Conservation (phyloP, 2,329 filamentous ascomycete genomes). For the Macrophomina pseudophaseolina region DNA sequence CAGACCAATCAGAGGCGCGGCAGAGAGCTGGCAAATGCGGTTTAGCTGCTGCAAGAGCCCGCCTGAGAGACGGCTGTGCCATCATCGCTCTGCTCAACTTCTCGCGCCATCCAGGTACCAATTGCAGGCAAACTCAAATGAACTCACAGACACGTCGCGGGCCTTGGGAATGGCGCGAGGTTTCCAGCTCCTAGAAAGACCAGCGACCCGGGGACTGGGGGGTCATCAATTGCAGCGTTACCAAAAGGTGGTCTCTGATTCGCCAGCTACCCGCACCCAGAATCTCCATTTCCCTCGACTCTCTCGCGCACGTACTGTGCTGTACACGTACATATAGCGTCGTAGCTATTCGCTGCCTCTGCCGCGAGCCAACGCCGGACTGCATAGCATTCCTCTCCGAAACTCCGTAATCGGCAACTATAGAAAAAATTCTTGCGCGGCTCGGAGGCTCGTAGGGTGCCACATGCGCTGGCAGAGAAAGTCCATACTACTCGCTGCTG, state of each 20-base stretch:
- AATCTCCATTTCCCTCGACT: not conserved
- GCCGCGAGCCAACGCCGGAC: not conserved
- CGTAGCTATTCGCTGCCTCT: not conserved
- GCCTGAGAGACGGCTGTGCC: conserved; percentile 7
- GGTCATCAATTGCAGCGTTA: conserved; percentile 18
- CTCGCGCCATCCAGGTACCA: conserved; percentile 8
- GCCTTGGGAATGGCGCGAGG: not conserved
- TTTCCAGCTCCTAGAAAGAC: not conserved
- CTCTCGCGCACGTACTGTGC: not conserved
- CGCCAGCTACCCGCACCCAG: not conserved
- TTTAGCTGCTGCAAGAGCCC: conserved; percentile 12
- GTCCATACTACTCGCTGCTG: not conserved
- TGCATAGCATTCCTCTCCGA: not conserved
- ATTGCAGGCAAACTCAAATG: not conserved
- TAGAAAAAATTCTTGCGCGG: not conserved
- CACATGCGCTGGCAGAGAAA: not conserved
- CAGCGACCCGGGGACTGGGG: not conserved
- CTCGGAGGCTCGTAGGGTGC: not conserved
- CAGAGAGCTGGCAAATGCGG: conserved; percentile 18
- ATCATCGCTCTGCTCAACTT: conserved; percentile 1
- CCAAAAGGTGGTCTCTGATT: conserved; percentile 10
- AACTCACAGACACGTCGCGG: not conserved
- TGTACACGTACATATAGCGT: not conserved
- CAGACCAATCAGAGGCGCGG: conserved; percentile 17
- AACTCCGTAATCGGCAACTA: conserved; percentile 16